Base-by-base conservation (phyloP, 176 grass and related monocot genomes). In the Rhynchospora tenuis region DNA sequence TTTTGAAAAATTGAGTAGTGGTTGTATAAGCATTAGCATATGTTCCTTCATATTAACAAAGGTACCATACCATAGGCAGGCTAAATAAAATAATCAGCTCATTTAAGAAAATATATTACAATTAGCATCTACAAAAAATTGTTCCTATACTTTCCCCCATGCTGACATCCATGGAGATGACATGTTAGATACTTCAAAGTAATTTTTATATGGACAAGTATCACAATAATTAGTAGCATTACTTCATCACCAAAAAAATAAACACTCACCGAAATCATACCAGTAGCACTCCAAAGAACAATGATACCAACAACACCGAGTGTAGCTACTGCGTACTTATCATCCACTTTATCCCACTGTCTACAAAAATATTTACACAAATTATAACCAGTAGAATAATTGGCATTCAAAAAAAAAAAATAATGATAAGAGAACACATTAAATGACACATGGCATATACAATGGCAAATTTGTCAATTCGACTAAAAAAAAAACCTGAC, bases 291-390 rank as follows among this genome's bases (percentile, higher is more conserved):
- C 95, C 95, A 95, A 73, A 98, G 91, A 54, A 77, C 95, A 67
- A 98, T 80, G 46, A 95, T 56, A n/a, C 82, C 84, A 7, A 81
- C 87, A 76, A 95, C 80, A 6, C 84, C 92, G 59, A 98, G 71
- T 62, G 92, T 61, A 79, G 87, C 82, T 67, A 95, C 90, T 44
- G 95, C 95, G 75, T 98, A 95, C 86, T 98, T 98, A 78, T 98
- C 95, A 22, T 98, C 95, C 83, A 98, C 90, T 95, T 89, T 90
- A 82, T 91, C 88, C 95, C 95, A 98, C 95, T 98, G 92, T 94
- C 92, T 88, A 95, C 83, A 91, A 59, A 86, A 70, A 88, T 24
- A 15, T 55, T 85, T 82, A 11, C 80, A 90, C 84, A 48, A 72
- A 66, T 74, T 75, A 89, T 63, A 43, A 84, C 86, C 77, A 82